Evolutionary conservation across 2,329 filamentous ascomycete species (phyloP), one percentile per base, ranked within the genome.

Genomic region (Aspergillus quadricinctus): DNA sequence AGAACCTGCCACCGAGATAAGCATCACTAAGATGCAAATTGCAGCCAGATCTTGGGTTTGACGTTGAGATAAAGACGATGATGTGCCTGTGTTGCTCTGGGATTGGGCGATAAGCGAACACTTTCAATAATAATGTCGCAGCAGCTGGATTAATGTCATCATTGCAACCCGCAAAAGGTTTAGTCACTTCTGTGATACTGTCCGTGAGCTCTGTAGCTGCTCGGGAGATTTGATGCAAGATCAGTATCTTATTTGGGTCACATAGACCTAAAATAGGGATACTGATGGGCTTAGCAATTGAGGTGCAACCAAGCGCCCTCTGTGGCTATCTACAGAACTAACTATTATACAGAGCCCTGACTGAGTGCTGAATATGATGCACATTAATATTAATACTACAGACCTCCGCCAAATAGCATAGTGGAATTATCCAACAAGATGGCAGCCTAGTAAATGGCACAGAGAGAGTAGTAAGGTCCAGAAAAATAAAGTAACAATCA

Each of bases 371-470:
- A 37, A 37, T 7, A 37, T 37, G 17, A 17, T 14, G 14, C 17
- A 37, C 6, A 14, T 17, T 17, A 7, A 17, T 17, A 7, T 5
- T 17, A 17, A 14, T 11, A n/a, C 4, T 35, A n/a, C 31, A 37
- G 31, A 8, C 14, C 14, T 37, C 14, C 31, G 17, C 31, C 14
- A 17, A 5, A 37, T 37, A 37, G 5, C 5, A 5, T 37, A 17
- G 31, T 37, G 14, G 17, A 7, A n/a, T 40, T 50, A 57, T 61
- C 57, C 57, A 59, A 59, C 59, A 31, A 55, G 48, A 54, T 46
- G 41, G 37, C 50, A 57, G 54, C 41, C 48, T 53, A 56, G 50
- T 53, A 56, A 48, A 57, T 61, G 59, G 56, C 54, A 54, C 49
- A 48, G 52, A 48, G 48, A 55, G n/a, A 37, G 29, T 11, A 7